These are phyloP conservation scores for Brachypodium distachyon DNA, from an alignment of 202 grass and related monocot species.

Conservation along the genomic window DNA sequence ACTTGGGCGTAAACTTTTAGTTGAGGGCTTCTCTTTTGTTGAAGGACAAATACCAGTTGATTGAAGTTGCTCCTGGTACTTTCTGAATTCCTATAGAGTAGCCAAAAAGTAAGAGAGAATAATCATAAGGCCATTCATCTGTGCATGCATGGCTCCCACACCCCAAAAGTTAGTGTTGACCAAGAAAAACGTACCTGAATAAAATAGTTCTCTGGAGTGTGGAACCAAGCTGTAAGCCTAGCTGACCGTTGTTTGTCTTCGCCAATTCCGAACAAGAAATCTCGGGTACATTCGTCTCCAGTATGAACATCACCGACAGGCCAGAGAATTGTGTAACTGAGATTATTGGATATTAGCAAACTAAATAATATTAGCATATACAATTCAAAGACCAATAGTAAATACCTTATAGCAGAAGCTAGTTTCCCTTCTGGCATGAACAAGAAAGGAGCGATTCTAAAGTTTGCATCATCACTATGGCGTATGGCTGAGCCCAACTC, in stretches of 20 bases:
- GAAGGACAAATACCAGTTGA: constrained; percentile 39
- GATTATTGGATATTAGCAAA: constrained; percentile 44
- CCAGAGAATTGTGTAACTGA: constrained; percentile 91
- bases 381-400: constrained; percentile 11
- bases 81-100: constrained; percentile 60
- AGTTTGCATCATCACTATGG: constrained; percentile 83
- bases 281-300: constrained; percentile 82
- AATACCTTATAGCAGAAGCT: constrained; percentile 78
- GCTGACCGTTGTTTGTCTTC: constrained; percentile 88
- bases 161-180: neutral
- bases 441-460: constrained; percentile 84
- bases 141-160: neutral
- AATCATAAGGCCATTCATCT: neutral
- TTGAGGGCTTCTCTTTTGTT: constrained; percentile 4
- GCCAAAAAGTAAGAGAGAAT: neutral
- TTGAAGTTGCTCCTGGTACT: constrained; percentile 62
- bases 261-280: constrained; percentile 79
- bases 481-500: constrained; percentile 88
- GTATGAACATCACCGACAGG: constrained; percentile 53
- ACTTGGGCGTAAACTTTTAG: constrained; percentile 44
- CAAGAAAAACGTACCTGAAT: constrained; percentile 54
- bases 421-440: constrained; percentile 87
- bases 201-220: constrained; percentile 87
- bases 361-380: neutral
- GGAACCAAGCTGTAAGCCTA: constrained; percentile 98